Conservation (phyloP, 495 filamentous ascomycete genomes). For the Penicillium steckii region DNA sequence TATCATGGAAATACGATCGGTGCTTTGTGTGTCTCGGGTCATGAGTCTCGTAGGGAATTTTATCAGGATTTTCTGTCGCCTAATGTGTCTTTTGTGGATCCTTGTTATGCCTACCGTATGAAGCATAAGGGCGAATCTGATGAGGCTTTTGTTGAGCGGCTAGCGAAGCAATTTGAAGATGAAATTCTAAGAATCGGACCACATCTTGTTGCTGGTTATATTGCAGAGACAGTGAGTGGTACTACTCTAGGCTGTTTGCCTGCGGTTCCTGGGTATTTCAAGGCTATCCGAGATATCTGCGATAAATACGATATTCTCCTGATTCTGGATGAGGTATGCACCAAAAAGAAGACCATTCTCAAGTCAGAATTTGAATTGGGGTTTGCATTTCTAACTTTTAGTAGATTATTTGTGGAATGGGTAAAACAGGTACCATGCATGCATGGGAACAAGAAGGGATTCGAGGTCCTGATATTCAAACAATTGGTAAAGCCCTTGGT, state of each 20-base stretch:
- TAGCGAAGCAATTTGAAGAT: slow-evolving; percentile 57
- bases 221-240: slow-evolving; percentile 62
- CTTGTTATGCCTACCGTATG: slow-evolving; percentile 42
- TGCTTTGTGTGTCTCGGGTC: slow-evolving; percentile 41
- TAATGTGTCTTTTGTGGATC: slow-evolving; percentile 32
- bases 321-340: slow-evolving; percentile 40
- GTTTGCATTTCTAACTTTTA: slow-evolving; percentile 6
- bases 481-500: slow-evolving; percentile 41
- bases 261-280: slow-evolving; percentile 37
- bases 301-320: slow-evolving; percentile 40
- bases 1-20: slow-evolving; percentile 71
- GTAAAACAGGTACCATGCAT: slow-evolving; percentile 37
- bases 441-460: slow-evolving; percentile 41
- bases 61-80: slow-evolving; percentile 32
- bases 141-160: slow-evolving; percentile 34
- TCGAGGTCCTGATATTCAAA: slow-evolving; percentile 39
- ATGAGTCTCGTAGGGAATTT: slow-evolving; percentile 26
- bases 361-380: too few species aligned
- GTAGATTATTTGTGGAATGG: slow-evolving; percentile 41
- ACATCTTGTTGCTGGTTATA: slow-evolving; percentile 61
- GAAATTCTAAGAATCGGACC: slow-evolving; percentile 62
- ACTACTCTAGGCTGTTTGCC: slow-evolving; percentile 44
- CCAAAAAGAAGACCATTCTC: too few species aligned
- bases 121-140: slow-evolving; percentile 27
- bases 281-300: slow-evolving; percentile 36